Evolutionary conservation across 441 rosid genomes (phyloP).

Genomic region (Rhodomyrtus psidioides): DNA sequence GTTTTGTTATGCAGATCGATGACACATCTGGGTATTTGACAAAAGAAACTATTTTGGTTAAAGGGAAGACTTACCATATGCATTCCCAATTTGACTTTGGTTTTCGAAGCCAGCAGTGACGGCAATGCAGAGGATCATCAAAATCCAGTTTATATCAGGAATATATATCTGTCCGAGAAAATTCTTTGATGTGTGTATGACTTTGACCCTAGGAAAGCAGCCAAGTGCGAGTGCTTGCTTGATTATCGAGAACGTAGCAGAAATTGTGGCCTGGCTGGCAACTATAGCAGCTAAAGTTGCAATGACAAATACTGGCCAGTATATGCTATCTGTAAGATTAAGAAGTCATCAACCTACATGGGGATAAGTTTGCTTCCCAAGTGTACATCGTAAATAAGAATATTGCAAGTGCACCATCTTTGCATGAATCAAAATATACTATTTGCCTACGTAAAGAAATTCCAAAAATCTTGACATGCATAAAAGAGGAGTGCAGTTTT

Average conservation of each 20-base stretch:
- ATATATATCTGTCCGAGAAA: slow-evolving; percentile 11
- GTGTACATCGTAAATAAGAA: not conserved
- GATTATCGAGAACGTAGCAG: slow-evolving; percentile 10
- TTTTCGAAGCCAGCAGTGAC: slow-evolving; percentile 11
- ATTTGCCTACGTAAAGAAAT: not conserved
- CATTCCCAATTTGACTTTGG: slow-evolving; percentile 12
- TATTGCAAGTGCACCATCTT: not conserved
- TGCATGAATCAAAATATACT: not conserved
- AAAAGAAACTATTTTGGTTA: not conserved
- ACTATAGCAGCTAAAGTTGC: slow-evolving; percentile 13
- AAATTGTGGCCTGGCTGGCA: slow-evolving; percentile 12
- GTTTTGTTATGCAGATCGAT: not conserved
- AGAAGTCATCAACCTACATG: not conserved
- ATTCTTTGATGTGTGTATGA: slow-evolving; percentile 10
- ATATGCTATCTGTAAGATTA: slow-evolving; percentile 3
- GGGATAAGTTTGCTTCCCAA: not conserved
- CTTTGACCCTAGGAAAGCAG: slow-evolving; percentile 14
- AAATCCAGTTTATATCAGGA: slow-evolving; percentile 7
- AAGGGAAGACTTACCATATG: not conserved
- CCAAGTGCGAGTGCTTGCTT: slow-evolving; percentile 13
- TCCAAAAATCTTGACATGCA: not conserved
- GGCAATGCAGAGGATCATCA: slow-evolving; percentile 8
- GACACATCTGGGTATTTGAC: not conserved
- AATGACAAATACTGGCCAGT: slow-evolving; percentile 7
- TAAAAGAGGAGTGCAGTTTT: not conserved